These are phyloP conservation scores for Acmispon strigosus DNA, from an alignment of 306 rosid genomes.

Conservation along the genomic window DNA sequence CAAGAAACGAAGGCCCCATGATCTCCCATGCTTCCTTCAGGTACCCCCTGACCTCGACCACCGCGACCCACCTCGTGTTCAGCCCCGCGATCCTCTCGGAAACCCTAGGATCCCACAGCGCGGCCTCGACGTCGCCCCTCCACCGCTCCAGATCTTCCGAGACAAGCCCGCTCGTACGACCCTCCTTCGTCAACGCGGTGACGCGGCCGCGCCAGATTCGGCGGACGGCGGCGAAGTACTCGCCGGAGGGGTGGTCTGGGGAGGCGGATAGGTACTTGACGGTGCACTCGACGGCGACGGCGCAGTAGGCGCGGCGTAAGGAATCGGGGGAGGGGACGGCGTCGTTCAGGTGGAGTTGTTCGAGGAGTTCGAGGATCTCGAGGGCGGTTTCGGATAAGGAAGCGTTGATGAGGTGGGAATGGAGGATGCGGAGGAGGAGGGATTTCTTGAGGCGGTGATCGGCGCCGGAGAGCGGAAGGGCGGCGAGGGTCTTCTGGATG, in stretches of 20 bases:
- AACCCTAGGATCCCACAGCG: conserved; percentile 39
- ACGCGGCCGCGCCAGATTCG: conserved; percentile 63
- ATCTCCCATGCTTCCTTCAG: conserved; percentile 50
- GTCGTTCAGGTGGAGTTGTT: conserved; percentile 25
- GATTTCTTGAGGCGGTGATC: conserved; percentile 54
- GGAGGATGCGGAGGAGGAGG: conserved; percentile 56
- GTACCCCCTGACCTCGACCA: conserved; percentile 31
- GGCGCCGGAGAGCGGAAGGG: conserved; percentile 31
- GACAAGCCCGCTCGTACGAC: conserved; percentile 21
- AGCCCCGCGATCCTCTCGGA: conserved; percentile 32
- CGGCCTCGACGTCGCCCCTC: conserved; percentile 49
- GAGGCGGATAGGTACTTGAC: conserved; percentile 37
- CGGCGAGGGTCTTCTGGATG: conserved; percentile 23
- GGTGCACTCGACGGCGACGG: conserved; percentile 71
- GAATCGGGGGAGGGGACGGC: conserved; percentile 18
- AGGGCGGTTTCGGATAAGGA: conserved; percentile 39
- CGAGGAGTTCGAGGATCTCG: conserved; percentile 45
- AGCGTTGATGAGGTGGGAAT: conserved; percentile 27
- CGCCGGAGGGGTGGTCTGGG: conserved; percentile 19
- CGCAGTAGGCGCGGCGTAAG: conserved; percentile 52
- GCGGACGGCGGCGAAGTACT: conserved; percentile 38
- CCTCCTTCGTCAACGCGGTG: conserved; percentile 9
- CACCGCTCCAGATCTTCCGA: conserved; percentile 37
- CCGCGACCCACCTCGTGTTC: conserved; percentile 51
- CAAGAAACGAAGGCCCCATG: conserved; percentile 52